Conservation (phyloP, 2,329 filamentous ascomycete species). For the Ophiocordyceps camponoti-floridani region DNA sequence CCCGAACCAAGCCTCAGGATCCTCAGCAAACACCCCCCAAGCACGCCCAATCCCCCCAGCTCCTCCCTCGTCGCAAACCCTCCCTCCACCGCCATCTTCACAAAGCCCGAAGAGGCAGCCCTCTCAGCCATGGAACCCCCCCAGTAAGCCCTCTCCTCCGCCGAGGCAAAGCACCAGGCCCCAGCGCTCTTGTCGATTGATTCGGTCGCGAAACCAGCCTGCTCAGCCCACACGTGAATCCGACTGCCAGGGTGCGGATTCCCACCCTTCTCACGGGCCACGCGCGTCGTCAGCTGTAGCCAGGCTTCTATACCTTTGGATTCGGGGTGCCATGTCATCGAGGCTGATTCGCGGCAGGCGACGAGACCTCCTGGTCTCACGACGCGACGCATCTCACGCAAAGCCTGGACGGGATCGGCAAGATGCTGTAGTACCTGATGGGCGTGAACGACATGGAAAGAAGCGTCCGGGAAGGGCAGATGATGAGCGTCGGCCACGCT, state of each 20-base stretch:
- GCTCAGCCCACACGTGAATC: conserved; percentile 7
- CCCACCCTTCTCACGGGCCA: conserved; percentile 5
- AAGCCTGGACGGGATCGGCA: conserved; percentile 12
- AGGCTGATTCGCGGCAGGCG: conserved; percentile 11
- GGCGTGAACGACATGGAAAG: conserved; percentile 20
- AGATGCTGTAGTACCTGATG: conserved; percentile 23
- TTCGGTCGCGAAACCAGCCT: conserved; percentile 4
- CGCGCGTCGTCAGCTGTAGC: conserved; percentile 5
- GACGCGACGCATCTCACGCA: conserved; percentile 21
- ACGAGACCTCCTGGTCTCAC: conserved; percentile 21
- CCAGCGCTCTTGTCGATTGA: conserved; percentile 4
- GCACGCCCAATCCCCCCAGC: conserved; percentile 1
- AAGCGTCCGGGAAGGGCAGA: conserved; percentile 16
- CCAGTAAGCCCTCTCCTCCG: conserved; percentile 8
- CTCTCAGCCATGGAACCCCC: conserved; percentile 8
- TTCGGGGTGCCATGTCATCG: conserved; percentile 9
- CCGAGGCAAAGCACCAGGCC: conserved; percentile 7
- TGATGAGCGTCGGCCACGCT: neutral
- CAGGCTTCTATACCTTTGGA: conserved; percentile 6
- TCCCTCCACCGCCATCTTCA: conserved; percentile 3
- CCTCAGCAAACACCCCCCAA: conserved; percentile 3
- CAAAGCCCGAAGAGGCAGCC: conserved; percentile 6
- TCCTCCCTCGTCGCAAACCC: conserved; percentile 7
- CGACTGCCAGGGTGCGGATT: conserved; percentile 7
- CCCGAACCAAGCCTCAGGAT: conserved; percentile 5